Conservation (phyloP, 495 filamentous ascomycete genomes). For the Hypoxylon lenormandii region DNA sequence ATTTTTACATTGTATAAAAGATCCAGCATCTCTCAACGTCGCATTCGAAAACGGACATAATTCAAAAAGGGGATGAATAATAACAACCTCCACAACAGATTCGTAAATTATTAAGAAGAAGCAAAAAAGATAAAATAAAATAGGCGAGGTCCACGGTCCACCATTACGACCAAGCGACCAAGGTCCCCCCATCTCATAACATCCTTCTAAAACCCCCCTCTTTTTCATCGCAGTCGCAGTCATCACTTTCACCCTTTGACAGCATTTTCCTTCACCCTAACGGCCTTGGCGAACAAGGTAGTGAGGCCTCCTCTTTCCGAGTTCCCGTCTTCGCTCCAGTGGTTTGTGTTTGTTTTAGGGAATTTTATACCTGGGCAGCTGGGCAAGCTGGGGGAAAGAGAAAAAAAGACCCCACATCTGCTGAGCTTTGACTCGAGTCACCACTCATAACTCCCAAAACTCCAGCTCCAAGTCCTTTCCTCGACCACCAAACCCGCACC, state of each 20-base stretch:
- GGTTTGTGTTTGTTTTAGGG: constrained; percentile 16
- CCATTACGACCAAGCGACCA: no score
- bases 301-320: constrained; percentile 45
- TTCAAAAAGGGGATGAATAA: background rate
- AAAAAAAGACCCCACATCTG: constrained; percentile 35
- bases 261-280: constrained; percentile 34
- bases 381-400: no score
- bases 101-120: no score
- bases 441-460: background rate
- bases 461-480: constrained; percentile 12
- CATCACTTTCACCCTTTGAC: constrained; percentile 30
- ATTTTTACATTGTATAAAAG: background rate
- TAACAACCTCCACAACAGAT: background rate
- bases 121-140: constrained; percentile 1
- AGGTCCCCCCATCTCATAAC: constrained; percentile 19
- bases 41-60: constrained; percentile 1
- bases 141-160: constrained; percentile 18
- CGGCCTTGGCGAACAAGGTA: constrained; percentile 39
- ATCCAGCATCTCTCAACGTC: background rate
- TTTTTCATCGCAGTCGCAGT: constrained; percentile 19
- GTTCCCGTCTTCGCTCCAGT: constrained; percentile 20
- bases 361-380: constrained; percentile 15
- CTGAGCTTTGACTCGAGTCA: constrained; percentile 4
- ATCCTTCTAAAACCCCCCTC: constrained; percentile 29
- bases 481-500: constrained; percentile 17